Conservation (phyloP, 1,284 basidiomycete genomes). For the Cystobasidium pallidum region DNA sequence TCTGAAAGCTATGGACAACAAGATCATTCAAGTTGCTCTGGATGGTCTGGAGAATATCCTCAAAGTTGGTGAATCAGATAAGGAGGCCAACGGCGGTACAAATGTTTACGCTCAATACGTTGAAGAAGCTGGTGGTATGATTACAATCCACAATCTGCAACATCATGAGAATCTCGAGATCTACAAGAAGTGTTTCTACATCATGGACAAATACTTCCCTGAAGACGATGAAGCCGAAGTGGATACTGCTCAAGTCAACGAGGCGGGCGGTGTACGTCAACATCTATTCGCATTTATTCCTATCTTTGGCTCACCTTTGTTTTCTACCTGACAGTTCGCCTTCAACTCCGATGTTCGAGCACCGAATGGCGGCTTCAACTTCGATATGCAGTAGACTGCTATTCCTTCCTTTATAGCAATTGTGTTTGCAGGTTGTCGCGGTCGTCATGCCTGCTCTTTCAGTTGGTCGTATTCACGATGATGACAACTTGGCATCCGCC, state of each 20-base stretch:
- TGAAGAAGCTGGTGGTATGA: conserved; percentile 98
- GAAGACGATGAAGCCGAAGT: conserved; percentile 70
- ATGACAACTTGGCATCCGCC: too few relatives aligned
- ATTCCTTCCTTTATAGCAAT: background rate
- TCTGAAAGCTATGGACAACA: conserved; percentile 98
- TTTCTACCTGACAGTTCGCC: conserved; percentile 66
- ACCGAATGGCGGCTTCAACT: conserved; percentile 93
- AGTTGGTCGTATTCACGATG: too few relatives aligned
- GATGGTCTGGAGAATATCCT: conserved; percentile 98
- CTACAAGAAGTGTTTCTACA: conserved; percentile 99
- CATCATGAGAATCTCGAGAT: conserved; percentile 99
- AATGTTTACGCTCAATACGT: conserved; percentile 95
- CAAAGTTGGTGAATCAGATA: conserved; percentile 97
- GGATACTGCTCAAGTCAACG: conserved; percentile 78
- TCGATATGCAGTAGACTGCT: conserved; percentile 59
- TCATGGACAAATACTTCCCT: conserved; percentile 76
- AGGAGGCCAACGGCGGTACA: conserved; percentile 74
- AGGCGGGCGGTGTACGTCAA: conserved; percentile 63
- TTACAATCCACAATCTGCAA: conserved; percentile 97
- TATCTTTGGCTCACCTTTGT: too few relatives aligned
- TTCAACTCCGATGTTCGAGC: conserved; percentile 69
- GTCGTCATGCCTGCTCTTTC: too few relatives aligned
- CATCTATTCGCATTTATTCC: too few relatives aligned
- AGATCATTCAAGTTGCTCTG: conserved; percentile 97
- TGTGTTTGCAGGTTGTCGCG: background rate